These are phyloP conservation scores for Cadophora sp. DNA, from an alignment of 2,329 filamentous ascomycete species.

Conservation along the genomic window DNA sequence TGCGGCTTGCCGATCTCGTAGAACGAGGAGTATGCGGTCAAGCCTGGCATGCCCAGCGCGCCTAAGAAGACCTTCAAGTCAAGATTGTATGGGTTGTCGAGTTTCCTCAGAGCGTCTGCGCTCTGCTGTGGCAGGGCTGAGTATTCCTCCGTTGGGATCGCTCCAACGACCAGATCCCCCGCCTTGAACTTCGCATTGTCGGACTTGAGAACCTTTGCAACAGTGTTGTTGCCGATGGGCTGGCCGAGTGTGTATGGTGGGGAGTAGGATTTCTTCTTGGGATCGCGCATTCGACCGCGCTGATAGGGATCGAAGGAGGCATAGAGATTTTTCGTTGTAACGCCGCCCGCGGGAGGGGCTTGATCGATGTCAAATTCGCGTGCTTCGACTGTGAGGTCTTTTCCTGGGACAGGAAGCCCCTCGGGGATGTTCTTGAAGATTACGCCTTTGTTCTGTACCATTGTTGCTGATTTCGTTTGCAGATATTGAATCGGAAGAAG, in stretches of 20 bases:
- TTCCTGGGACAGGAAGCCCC: slow-evolving; percentile 70
- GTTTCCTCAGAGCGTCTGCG: slow-evolving; percentile 52
- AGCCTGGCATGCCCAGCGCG: slow-evolving; percentile 77
- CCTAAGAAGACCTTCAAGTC: slow-evolving; percentile 75
- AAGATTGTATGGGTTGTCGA: slow-evolving; percentile 74
- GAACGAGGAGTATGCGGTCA: slow-evolving; percentile 77
- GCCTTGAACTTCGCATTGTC: slow-evolving; percentile 65
- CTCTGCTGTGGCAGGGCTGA: slow-evolving; percentile 54
- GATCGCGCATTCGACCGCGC: slow-evolving; percentile 77
- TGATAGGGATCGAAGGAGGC: slow-evolving; percentile 80
- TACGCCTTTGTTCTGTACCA: slow-evolving; percentile 73
- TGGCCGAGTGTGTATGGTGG: slow-evolving; percentile 65
- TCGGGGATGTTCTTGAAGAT: slow-evolving; percentile 74
- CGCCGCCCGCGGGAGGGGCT: slow-evolving; percentile 66
- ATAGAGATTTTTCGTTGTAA: slow-evolving; percentile 74
- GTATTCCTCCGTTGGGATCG: slow-evolving; percentile 73
- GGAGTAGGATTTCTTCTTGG: slow-evolving; percentile 70
- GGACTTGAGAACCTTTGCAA: slow-evolving; percentile 76
- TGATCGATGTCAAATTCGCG: slow-evolving; percentile 70
- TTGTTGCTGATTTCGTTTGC: slow-evolving; percentile 35
- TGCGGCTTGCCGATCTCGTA: slow-evolving; percentile 78
- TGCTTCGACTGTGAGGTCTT: slow-evolving; percentile 73
- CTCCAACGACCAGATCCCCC: slow-evolving; percentile 70
- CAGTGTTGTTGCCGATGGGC: slow-evolving; percentile 67
- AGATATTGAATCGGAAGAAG: background rate